Evolutionary conservation across 148 eudicot species (phyloP).

Genomic region (Vaccinium darrowii): DNA sequence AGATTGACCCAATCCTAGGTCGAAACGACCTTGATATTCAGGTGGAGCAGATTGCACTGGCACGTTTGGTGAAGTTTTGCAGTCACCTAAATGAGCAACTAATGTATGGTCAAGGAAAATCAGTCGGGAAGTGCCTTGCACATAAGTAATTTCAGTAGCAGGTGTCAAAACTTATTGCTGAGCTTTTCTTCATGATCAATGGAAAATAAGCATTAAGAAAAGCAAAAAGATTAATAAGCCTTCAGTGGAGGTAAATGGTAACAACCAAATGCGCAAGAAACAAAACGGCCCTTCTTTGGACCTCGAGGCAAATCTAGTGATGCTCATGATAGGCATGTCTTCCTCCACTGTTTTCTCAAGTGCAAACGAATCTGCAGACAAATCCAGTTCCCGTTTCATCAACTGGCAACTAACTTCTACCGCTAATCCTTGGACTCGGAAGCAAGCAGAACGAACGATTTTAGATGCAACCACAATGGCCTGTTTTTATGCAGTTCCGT

Average conservation of each 20-base stretch:
- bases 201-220: slow-evolving; percentile 4
- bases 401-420: too few relatives aligned
- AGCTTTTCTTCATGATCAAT: slow-evolving; percentile 9
- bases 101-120: neutral
- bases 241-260: neutral
- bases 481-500: neutral
- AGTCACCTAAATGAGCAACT: slow-evolving; percentile 34
- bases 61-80: slow-evolving; percentile 21
- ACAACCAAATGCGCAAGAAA: neutral
- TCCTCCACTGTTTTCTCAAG: neutral
- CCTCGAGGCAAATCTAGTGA: neutral
- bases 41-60: slow-evolving; percentile 28
- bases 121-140: neutral
- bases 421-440: too few relatives aligned
- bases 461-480: too few relatives aligned
- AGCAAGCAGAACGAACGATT: too few relatives aligned
- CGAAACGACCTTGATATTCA: slow-evolving; percentile 40
- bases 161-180: slow-evolving; percentile 2
- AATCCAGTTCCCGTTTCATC: too few relatives aligned
- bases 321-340: neutral
- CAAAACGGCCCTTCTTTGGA: neutral
- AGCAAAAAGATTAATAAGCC: neutral
- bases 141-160: neutral
- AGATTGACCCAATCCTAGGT: slow-evolving; percentile 71
- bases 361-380: too few relatives aligned